Evolutionary conservation across 306 rosid species (phyloP).

Genomic region (Gynostemma pentaphyllum): DNA sequence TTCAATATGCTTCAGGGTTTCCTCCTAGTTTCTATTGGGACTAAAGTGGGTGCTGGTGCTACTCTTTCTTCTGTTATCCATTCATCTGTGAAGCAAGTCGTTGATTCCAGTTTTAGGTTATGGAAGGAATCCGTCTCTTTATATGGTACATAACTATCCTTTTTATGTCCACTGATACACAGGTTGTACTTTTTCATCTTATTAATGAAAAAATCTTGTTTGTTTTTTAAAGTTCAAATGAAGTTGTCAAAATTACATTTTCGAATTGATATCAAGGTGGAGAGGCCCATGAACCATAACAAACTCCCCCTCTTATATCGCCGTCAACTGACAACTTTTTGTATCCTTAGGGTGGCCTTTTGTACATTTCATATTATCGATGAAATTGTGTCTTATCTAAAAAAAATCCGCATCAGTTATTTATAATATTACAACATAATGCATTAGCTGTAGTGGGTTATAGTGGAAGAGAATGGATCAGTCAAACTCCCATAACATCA

Average conservation of each 20-base stretch:
- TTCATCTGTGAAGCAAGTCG: slow-evolving; percentile 55
- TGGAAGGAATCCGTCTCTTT: slow-evolving; percentile 52
- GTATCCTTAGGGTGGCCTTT: no score
- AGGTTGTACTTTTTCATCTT: no score
- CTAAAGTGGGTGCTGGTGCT: slow-evolving; percentile 62
- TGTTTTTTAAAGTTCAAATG: no score
- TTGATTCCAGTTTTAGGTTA: slow-evolving; percentile 67
- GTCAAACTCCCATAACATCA: background rate
- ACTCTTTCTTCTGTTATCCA: slow-evolving; percentile 53
- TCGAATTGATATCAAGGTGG: no score
- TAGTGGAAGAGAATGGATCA: background rate
- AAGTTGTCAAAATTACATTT: no score
- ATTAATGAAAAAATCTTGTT: no score
- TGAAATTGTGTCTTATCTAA: no score
- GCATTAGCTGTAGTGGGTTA: background rate
- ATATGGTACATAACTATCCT: slow-evolving; percentile 37
- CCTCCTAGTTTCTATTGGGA: slow-evolving; percentile 72
- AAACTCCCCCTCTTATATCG: background rate
- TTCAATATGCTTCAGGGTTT: slow-evolving; percentile 72
- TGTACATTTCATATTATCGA: no score
- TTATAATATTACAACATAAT: background rate
- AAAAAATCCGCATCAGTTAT: no score
- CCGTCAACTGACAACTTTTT: no score
- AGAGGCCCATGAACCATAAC: no score
- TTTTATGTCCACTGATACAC: background rate